Base-by-base conservation (phyloP, 176 grass and related monocot genomes). In the Oryza longistaminata region DNA sequence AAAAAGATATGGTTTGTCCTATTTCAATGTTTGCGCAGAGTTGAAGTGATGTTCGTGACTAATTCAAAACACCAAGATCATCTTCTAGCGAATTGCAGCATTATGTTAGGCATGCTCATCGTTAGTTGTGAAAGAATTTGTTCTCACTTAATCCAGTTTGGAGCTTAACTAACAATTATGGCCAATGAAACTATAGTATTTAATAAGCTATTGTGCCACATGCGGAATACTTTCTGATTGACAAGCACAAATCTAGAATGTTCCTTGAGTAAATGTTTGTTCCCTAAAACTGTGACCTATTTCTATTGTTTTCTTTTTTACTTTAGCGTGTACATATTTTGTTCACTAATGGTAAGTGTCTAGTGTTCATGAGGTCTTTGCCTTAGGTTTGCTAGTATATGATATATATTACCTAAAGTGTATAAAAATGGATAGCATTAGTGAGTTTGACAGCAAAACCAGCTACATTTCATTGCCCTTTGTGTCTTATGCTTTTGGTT, bases 391-490 rank as follows among this genome's bases (percentile, higher is more conserved):
- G 26, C 9, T 70, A 48, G 48, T 74, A 69, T 81, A 58, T 62
- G 35, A 26, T 17, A 22, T 17, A 22, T 60, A 62, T 9, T 62
- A 62, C 58, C 58, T 8, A 62, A 61, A 22, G 2, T 62, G 21
- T 62, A 62, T 62, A 62, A 62, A 17, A 68, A 24, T 37, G 64
- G 64, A 82, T 61, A 81, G 43, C 73, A 87, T 44, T 69, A 64
- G 40, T 2, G 5, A 61, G 49, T 62, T n/a, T 13, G 5, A 19
- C 42, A 70, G 66, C 19, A 22, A 3, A 80, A 70, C 11, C 29
- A 33, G 22, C 61, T 37, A 69, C 13, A 9, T 15, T 66, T 55
- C 61, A 29, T 69, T 44, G 45, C n/a, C 62, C 62, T 79, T 79
- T 40, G 17, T 24, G 7, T 11, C 84, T 19, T 46, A 52, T 62